These are phyloP conservation scores for Penicillium longicatenatum DNA, from an alignment of 495 filamentous ascomycete genomes.

Conservation along the genomic window DNA sequence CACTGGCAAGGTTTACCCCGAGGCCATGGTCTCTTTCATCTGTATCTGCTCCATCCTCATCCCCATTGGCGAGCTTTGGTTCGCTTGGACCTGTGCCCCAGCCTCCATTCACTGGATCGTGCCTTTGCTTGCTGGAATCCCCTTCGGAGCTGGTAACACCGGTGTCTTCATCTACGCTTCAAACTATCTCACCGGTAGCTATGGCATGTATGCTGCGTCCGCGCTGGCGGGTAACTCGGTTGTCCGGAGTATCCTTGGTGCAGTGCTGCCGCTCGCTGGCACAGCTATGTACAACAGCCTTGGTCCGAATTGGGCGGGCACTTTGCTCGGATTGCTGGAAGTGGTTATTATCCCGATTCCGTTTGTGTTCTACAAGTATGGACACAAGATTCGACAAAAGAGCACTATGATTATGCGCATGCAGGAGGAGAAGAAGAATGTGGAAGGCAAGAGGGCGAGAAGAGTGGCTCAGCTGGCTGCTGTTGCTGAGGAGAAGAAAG, in stretches of 20 bases:
- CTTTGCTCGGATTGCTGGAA: constrained; percentile 70
- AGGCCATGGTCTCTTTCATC: constrained; percentile 73
- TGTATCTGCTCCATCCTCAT: constrained; percentile 68
- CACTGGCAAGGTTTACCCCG: constrained; percentile 67
- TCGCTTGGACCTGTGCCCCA: constrained; percentile 79
- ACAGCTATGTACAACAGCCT: constrained; percentile 69
- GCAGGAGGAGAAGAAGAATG: constrained; percentile 67
- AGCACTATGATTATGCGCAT: constrained; percentile 68
- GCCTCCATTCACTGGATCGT: constrained; percentile 71
- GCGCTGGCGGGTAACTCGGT: constrained; percentile 79
- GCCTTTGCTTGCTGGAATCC: constrained; percentile 74
- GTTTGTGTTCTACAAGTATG: constrained; percentile 75
- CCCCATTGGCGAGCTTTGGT: constrained; percentile 73
- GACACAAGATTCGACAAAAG: constrained; percentile 64
- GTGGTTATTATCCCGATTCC: constrained; percentile 75
- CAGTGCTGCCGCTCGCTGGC: constrained; percentile 71
- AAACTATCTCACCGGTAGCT: constrained; percentile 76
- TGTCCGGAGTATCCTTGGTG: constrained; percentile 67
- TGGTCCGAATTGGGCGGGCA: constrained; percentile 78
- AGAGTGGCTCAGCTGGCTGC: constrained; percentile 8
- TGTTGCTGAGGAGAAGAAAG: constrained; percentile 21
- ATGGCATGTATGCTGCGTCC: constrained; percentile 76
- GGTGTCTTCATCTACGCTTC: constrained; percentile 77
- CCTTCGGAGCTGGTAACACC: constrained; percentile 77
- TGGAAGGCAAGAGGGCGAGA: constrained; percentile 49